Evolutionary conservation across 2,329 filamentous ascomycete genomes (phyloP).

Genomic region (Alternaria consortialis): DNA sequence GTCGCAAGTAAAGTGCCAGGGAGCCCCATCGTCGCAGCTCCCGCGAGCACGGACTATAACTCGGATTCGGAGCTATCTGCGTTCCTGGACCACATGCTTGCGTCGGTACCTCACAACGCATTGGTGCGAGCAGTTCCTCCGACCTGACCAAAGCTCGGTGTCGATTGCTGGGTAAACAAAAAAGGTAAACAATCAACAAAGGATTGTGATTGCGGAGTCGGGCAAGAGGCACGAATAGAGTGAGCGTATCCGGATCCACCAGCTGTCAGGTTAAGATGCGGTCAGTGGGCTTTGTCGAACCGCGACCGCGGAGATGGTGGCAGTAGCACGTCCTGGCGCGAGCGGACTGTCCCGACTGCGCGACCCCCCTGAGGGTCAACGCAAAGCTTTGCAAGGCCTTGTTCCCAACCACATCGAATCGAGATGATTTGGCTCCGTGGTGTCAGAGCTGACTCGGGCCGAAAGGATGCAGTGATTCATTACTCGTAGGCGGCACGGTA

Average conservation of each 20-base stretch:
- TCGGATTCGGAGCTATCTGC: background rate
- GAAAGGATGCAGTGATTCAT: constrained; percentile 17
- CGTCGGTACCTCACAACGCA: constrained; percentile 4
- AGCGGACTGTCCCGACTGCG: constrained; percentile 31
- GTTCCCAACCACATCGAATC: constrained; percentile 12
- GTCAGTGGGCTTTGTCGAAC: constrained; percentile 33
- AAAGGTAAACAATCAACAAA: constrained; percentile 3
- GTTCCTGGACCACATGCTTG: constrained; percentile 6
- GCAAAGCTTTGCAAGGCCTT: constrained; percentile 18
- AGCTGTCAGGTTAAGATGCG: constrained; percentile 31
- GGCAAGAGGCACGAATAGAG: constrained; percentile 5
- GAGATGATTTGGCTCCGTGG: constrained; percentile 21
- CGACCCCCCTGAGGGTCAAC: constrained; percentile 18
- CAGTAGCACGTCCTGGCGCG: constrained; percentile 26
- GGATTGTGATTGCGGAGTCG: constrained; percentile 3
- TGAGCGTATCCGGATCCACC: background rate
- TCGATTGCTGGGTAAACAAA: constrained; percentile 11
- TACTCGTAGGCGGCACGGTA: constrained; percentile 21
- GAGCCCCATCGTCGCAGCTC: constrained; percentile 7
- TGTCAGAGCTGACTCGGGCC: constrained; percentile 26
- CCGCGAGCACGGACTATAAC: constrained; percentile 5
- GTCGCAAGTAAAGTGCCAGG: constrained; percentile 1
- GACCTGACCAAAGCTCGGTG: constrained; percentile 1
- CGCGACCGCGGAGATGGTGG: constrained; percentile 29
- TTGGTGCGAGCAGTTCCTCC: constrained; percentile 14